phyloP scores from a whole-genome alignment of 192 early-diverging fungal genomes.

The Entomortierella beljakovae region DNA sequence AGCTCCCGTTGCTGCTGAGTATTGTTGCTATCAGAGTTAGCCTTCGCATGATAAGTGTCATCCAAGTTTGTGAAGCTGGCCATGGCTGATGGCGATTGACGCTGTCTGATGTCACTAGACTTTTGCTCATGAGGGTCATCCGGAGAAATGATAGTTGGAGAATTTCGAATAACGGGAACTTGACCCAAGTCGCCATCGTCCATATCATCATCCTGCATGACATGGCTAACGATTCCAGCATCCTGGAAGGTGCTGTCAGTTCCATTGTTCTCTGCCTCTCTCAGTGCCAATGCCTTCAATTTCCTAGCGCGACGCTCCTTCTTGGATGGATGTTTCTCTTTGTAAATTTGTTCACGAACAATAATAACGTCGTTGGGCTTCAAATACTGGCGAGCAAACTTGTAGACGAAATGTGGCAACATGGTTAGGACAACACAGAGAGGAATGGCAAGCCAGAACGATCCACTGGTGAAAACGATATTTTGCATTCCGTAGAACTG shows the following conservation, averaged over 20 bases:
- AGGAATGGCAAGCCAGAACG: constrained; percentile 77
- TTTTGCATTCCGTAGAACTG: constrained; percentile 64
- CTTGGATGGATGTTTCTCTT: constrained; percentile 49
- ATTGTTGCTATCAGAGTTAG: constrained; percentile 10
- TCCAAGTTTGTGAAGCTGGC: constrained; percentile 31
- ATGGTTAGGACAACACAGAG: constrained; percentile 72
- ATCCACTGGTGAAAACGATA: constrained; percentile 70
- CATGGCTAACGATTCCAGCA: constrained; percentile 20
- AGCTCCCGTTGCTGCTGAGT: constrained; percentile 25
- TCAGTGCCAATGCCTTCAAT: constrained; percentile 33
- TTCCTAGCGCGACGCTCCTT: constrained; percentile 53
- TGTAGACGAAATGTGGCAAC: constrained; percentile 77
- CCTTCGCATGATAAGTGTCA: constrained; percentile 27
- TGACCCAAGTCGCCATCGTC: constrained; percentile 44
- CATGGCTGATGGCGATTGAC: constrained; percentile 45
- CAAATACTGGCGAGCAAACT: constrained; percentile 76
- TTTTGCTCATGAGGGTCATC: constrained; percentile 39
- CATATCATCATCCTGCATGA: constrained; percentile 35
- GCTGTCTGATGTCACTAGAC: constrained; percentile 45
- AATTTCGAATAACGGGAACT: constrained; percentile 41
- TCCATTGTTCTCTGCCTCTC: constrained; percentile 27
- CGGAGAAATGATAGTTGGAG: constrained; percentile 43
- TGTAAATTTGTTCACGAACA: constrained; percentile 79
- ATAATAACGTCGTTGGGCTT: constrained; percentile 87
- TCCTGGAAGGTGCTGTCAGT: constrained; percentile 31